phyloP scores from a whole-genome alignment of 1,284 basidiomycete species.

The Somion occarium region DNA sequence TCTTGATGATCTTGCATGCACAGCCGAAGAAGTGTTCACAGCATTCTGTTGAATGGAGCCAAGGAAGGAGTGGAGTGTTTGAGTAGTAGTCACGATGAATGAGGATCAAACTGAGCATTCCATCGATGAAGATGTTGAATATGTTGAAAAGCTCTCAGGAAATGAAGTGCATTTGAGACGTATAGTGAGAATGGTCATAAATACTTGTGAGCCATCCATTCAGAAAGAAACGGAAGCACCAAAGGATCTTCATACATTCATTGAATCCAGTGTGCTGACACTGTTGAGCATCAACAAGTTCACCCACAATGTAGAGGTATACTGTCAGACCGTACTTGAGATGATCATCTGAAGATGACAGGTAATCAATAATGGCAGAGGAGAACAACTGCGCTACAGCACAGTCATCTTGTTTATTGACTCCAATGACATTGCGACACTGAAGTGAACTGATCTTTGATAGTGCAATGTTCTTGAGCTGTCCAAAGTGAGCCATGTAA shows the following conservation, averaged over 20 bases:
- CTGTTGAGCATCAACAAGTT: conserved; percentile 21
- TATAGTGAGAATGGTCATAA: conserved; percentile 15
- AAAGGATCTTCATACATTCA: conserved; percentile 29
- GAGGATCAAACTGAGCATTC: conserved; percentile 26
- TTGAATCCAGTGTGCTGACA: conserved; percentile 14
- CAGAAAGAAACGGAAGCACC: conserved; percentile 30
- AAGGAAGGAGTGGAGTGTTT: conserved; percentile 30
- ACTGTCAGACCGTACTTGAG: conserved; percentile 9
- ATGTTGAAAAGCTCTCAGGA: conserved; percentile 32
- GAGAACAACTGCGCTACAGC: conserved; percentile 31
- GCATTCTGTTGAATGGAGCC: conserved; percentile 35
- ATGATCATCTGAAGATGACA: conserved; percentile 11
- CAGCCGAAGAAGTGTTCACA: conserved; percentile 25
- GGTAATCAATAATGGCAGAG: conserved; percentile 13
- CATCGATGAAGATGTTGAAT: conserved; percentile 24
- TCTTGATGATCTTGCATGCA: conserved; percentile 9
- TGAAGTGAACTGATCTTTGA: conserved; percentile 19
- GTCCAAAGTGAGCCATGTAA: conserved; percentile 3
- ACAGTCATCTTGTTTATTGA: conserved; percentile 38
- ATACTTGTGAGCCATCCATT: conserved; percentile 27
- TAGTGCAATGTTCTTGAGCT: conserved; percentile 5
- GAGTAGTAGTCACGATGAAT: conserved; percentile 30
- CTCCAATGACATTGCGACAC: conserved; percentile 30
- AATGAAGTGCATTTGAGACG: conserved; percentile 17
- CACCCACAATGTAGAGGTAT: conserved; percentile 22